Evolutionary conservation across 768 basidiomycete species (phyloP), one percentile per base, ranked within the genome.

Genomic region (Gymnopilus dilepis): DNA sequence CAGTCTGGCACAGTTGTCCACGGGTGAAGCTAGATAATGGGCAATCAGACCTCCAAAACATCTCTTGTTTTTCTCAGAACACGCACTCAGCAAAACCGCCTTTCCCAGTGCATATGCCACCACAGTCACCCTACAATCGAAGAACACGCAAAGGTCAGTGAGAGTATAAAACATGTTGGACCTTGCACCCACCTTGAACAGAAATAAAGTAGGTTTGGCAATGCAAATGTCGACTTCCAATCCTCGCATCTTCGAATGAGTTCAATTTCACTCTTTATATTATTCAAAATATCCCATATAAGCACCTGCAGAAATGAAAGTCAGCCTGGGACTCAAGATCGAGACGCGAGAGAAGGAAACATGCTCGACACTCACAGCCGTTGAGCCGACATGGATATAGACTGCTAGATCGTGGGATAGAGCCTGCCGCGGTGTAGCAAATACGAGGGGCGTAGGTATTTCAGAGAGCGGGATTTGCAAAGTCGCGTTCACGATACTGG

Each of bases 201-300:
- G 37, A 60, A 53, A 55, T 64, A 64, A 17, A 61, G 59, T 40
- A 41, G n/a, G 11, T 50, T 58, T 26, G 51, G 37, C 15, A 60
- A 34, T 13, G 30, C 41, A 3, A 47, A 21, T 28, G 26, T 53
- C 7, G 34, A 37, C 7, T 15, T 37, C 34, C 34, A 37, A 8
- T 15, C 7, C 34, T 15, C 45, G 11, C 15, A 30, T n/a, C 40
- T 48, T 17, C 28, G 54, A 1, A 60, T 22, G 13, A 64, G 38
- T 11, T 37, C 22, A 40, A 47, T 53, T 13, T 64, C 63, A 22
- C 41, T 60, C 15, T 34, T 37, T 5, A 64, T 47, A 51, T 64
- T 60, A 28, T 64, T 56, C 24, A 64, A 24, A 6, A 60, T 33
- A 33, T 64, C 63, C 63, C 63, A 64, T 5, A 64, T 8, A 30